A percentile compares a stretch with the other conserved stretches of the same genome.
phyloP scores from a whole-genome alignment of 139 green algal genomes.

The Dunaliella sp. region DNA sequence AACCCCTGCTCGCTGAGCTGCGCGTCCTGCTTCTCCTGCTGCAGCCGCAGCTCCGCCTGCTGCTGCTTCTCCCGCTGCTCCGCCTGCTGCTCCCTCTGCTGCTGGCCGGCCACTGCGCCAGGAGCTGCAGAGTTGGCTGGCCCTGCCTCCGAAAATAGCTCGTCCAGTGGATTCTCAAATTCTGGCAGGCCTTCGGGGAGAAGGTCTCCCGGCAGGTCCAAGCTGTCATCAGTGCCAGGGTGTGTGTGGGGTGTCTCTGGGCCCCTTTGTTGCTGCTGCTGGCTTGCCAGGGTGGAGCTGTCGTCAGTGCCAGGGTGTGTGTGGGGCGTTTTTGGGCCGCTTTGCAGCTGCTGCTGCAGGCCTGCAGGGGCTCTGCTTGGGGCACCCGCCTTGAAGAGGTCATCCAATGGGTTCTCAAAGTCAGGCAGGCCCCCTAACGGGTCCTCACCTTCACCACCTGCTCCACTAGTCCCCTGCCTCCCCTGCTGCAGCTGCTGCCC shows the following conservation, averaged over 20 bases:
- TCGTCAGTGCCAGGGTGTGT: neutral
- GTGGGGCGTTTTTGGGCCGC: neutral
- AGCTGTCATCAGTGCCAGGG: neutral
- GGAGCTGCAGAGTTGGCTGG: neutral
- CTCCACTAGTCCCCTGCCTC: too few species aligned
- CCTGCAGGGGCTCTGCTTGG: neutral
- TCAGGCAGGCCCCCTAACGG: neutral
- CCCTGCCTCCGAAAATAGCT: neutral
- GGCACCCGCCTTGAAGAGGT: neutral
- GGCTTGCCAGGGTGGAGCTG: neutral
- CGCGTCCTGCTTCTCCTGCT: constrained; percentile 2
- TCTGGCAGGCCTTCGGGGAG: neutral
- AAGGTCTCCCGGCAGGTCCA: neutral
- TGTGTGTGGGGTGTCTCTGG: neutral
- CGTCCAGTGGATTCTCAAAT: constrained; percentile 7
- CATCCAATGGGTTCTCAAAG: neutral
- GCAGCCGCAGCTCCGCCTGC: too few species aligned
- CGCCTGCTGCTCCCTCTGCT: neutral
- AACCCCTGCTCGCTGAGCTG: neutral
- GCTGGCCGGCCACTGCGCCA: neutral
- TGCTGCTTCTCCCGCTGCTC: neutral
- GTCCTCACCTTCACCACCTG: neutral
- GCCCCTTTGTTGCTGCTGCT: too few species aligned
- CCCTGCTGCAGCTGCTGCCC: neutral
- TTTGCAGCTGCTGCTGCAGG: too few species aligned